A percentile compares a stretch with the other conserved stretches of the same genome.
phyloP scores from a whole-genome alignment of 371 early-diverging fungal genomes.

The Thermomucor indicae-seudaticae region DNA sequence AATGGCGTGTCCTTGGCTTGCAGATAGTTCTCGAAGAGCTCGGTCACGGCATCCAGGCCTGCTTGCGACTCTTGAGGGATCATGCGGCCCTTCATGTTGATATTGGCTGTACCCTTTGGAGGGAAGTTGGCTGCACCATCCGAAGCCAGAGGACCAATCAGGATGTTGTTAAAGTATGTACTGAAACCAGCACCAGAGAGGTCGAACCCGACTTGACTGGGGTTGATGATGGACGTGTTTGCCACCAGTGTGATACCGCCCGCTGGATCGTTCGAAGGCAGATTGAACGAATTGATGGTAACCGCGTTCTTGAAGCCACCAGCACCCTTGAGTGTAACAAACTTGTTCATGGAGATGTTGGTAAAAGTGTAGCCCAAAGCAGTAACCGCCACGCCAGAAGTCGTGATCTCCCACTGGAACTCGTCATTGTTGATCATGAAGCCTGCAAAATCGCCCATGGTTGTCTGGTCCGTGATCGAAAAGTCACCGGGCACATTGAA shows the following conservation, averaged over 20 bases:
- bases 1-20: constrained; percentile 41
- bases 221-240: constrained; percentile 44
- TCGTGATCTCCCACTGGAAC: constrained; percentile 56
- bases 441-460: constrained; percentile 47
- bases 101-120: constrained; percentile 19
- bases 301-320: constrained; percentile 52
- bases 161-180: constrained; percentile 20
- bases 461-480: constrained; percentile 33
- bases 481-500: constrained; percentile 47
- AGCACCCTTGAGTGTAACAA: constrained; percentile 48
- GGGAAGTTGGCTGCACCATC: constrained; percentile 33
- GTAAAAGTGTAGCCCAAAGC: constrained; percentile 56
- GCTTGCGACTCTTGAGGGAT: constrained; percentile 40
- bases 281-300: constrained; percentile 46
- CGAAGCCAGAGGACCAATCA: constrained; percentile 33
- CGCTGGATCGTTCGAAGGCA: constrained; percentile 52
- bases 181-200: constrained; percentile 34
- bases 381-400: constrained; percentile 47
- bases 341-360: constrained; percentile 52
- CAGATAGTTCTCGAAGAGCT: constrained; percentile 51
- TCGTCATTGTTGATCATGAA: constrained; percentile 52
- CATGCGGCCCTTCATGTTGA: constrained; percentile 53
- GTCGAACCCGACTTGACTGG: constrained; percentile 54
- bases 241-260: constrained; percentile 55
- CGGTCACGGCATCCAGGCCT: constrained; percentile 48